Percentiles rank a stretch among this genome's conserved stretches.
phyloP scores from a whole-genome alignment of 2,329 filamentous ascomycete genomes.

The Xylaria digitata region DNA sequence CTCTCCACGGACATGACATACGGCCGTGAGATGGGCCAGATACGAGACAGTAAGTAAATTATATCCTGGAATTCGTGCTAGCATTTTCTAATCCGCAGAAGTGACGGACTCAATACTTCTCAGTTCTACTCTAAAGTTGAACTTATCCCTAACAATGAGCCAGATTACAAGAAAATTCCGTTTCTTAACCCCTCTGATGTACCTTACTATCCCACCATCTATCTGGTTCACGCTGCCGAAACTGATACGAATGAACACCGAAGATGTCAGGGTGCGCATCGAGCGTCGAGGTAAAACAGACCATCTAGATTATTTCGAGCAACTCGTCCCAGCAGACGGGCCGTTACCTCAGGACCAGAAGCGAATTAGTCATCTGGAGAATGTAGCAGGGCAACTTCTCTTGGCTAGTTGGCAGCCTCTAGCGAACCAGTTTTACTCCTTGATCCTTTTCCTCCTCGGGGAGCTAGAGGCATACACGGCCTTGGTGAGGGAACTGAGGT shows the following conservation, averaged over 20 bases:
- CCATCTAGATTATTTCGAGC: constrained; percentile 42
- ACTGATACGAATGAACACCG: constrained; percentile 35
- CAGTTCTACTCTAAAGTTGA: too few relatives aligned
- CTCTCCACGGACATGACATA: constrained; percentile 41
- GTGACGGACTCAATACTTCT: too few relatives aligned
- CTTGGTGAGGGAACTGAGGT: not conserved
- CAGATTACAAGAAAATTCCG: constrained; percentile 39
- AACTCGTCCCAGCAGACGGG: constrained; percentile 31
- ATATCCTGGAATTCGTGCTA: too few relatives aligned
- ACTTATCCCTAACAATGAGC: too few relatives aligned
- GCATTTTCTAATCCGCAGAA: too few relatives aligned
- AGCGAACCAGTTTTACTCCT: too few relatives aligned
- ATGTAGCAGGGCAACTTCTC: too few relatives aligned
- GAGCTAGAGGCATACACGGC: not conserved
- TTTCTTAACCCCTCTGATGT: constrained; percentile 19
- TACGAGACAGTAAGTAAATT: constrained; percentile 32
- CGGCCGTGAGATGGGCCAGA: constrained; percentile 37
- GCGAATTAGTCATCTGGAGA: too few relatives aligned
- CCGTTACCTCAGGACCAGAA: constrained; percentile 15
- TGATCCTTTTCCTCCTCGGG: not conserved
- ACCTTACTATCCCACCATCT: constrained; percentile 26
- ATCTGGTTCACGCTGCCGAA: constrained; percentile 21
- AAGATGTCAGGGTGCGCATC: constrained; percentile 38
- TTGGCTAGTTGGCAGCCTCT: too few relatives aligned
- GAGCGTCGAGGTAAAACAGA: constrained; percentile 35